phyloP scores from a whole-genome alignment of 2,329 filamentous ascomycete genomes.

The Aspergillus sp. region DNA sequence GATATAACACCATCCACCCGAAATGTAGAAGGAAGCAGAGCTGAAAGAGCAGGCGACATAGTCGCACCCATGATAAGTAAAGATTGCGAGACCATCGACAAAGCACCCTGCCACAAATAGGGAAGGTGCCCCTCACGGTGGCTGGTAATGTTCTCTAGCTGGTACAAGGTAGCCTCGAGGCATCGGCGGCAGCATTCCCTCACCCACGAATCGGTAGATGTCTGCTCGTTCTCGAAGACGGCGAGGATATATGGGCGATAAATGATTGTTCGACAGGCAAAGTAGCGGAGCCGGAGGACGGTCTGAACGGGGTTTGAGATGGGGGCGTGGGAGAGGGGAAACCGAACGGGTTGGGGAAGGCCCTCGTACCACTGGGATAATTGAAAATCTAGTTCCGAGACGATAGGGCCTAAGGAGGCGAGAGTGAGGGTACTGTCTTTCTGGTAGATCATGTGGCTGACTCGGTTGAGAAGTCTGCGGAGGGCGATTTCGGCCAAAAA shows the following conservation, averaged over 20 bases:
- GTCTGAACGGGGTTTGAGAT: conserved; percentile 77
- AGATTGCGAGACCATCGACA: conserved; percentile 82
- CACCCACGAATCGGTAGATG: conserved; percentile 71
- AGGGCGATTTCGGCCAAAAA: conserved; percentile 83
- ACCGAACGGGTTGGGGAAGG: conserved; percentile 74
- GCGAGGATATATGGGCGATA: conserved; percentile 82
- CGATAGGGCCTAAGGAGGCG: conserved; percentile 74
- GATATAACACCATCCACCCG: conserved; percentile 76
- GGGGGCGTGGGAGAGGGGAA: conserved; percentile 70
- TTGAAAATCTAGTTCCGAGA: conserved; percentile 80
- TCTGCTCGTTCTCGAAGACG: conserved; percentile 76
- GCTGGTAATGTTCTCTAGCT: conserved; percentile 76
- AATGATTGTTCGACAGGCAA: conserved; percentile 84
- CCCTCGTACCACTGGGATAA: conserved; percentile 84
- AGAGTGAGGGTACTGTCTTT: conserved; percentile 73
- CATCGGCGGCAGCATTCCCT: conserved; percentile 80
- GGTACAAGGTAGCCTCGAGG: conserved; percentile 76
- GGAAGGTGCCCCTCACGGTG: conserved; percentile 84
- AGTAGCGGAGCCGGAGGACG: conserved; percentile 77
- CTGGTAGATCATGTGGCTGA: conserved; percentile 79
- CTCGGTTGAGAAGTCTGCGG: conserved; percentile 74
- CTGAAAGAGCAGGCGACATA: conserved; percentile 74
- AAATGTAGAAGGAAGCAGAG: conserved; percentile 61
- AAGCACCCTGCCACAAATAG: conserved; percentile 82
- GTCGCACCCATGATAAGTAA: conserved; percentile 83